Evolutionary conservation across 768 basidiomycete species (phyloP).

Genomic region (Royoungia palumana): DNA sequence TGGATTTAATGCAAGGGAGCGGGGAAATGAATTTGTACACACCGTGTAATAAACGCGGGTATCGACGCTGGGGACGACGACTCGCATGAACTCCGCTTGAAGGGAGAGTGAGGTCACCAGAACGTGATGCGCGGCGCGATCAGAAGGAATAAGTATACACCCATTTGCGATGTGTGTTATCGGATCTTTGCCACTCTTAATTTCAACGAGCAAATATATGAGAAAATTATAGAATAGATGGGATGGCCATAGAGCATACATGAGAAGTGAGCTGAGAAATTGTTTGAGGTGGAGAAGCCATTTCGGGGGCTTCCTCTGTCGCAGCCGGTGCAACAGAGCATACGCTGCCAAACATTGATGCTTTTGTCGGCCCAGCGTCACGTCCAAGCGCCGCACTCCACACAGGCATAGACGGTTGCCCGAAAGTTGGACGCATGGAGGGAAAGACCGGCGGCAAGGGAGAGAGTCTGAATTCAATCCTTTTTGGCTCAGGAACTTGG

Average conservation of each 20-base stretch:
- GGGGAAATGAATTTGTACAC: not conserved
- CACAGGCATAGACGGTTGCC: no score
- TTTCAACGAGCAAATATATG: not conserved
- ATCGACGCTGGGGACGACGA: conserved; percentile 20
- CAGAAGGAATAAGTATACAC: conserved; percentile 15
- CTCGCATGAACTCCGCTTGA: conserved; percentile 20
- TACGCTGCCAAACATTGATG: no score
- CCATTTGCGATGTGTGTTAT: conserved; percentile 17
- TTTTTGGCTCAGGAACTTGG: conserved; percentile 23
- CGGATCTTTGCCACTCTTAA: conserved; percentile 16
- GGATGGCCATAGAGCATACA: not conserved
- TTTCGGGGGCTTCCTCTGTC: not conserved
- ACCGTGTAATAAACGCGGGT: conserved; percentile 22
- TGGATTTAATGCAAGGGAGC: not conserved
- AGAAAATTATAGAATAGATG: no score
- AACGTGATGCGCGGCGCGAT: conserved; percentile 10
- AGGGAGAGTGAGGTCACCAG: conserved; percentile 23
- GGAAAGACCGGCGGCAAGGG: no score
- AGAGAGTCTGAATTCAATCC: conserved; percentile 11
- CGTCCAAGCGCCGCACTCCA: no score
- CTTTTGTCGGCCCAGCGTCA: no score
- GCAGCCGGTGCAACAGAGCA: no score
- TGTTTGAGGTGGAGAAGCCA: not conserved
- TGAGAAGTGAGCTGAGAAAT: conserved; percentile 13
- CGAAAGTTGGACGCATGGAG: no score